Base-by-base conservation (phyloP, 306 rosid species). In the Vigna unguiculata region DNA sequence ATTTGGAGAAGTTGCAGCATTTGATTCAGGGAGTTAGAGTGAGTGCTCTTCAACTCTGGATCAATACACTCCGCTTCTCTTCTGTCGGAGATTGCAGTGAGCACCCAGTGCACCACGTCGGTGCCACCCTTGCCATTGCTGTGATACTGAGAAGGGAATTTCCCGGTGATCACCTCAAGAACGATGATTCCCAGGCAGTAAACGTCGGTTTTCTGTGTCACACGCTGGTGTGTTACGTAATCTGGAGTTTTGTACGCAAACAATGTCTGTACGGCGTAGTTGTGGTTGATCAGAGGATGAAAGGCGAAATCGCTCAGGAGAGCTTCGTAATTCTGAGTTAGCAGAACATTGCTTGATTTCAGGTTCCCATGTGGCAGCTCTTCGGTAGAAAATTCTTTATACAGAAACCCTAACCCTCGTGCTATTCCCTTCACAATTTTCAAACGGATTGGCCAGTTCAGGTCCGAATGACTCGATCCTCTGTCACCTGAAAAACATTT, bases 311-410 rank as follows among this genome's bases (percentile, higher is more conserved):
- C 99, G 28, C 79, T 78, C 0, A 95, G 85, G 43, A 92, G 85
- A 9, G 99, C 88, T 36, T 95, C 96, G 9, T 89, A 86, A 12
- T 71, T 75, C 0, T 92, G 85, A 13, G 53, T 14, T n/a, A 95
- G 71, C 0, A 95, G 83, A 41, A 95, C 84, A 46, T 95, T 95
- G 92, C 99, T 89, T 2, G 99, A 95, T 76, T 95, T 95, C 2
- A 95, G 93, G 65, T 92, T 95, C 45, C 99, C 99, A 77, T 95
- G 99, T 7, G 99, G 99, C 1, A 92, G 77, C 0, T 92, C 97
- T 40, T 82, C 80, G 14, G 81, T 47, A 3, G 85, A 63, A 60
- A 88, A 90, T 47, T 87, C 96, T 0, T 85, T 4, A 16, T 88
- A 88, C 2, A 95, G 87, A 75, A 95, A 95, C 1, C 82, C 86